These are phyloP conservation scores for Citrus sinensis DNA, from an alignment of 345 rosid genomes.

Conservation along the genomic window DNA sequence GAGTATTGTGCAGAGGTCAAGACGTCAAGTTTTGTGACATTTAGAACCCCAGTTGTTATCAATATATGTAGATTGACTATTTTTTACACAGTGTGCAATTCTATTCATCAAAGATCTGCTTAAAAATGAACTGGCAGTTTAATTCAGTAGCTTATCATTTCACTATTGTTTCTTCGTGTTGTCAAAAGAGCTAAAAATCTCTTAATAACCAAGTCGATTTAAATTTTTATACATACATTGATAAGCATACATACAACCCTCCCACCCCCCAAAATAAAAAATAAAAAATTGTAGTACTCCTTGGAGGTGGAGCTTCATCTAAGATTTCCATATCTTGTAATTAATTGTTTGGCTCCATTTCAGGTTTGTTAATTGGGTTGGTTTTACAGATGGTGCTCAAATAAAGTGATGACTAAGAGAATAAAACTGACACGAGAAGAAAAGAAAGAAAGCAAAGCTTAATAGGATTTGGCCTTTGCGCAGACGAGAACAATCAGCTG, in stretches of 20 bases:
- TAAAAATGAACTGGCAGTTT: not conserved
- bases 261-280: too few species aligned
- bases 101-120: not conserved
- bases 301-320: not conserved
- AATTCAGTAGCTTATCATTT: too few species aligned
- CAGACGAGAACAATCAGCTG: constrained; percentile 18
- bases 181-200: too few species aligned
- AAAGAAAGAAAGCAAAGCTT: not conserved
- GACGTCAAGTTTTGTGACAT: not conserved
- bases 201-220: too few species aligned
- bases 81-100: not conserved
- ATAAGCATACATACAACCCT: too few species aligned
- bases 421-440: not conserved
- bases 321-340: not conserved
- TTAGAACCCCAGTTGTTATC: not conserved
- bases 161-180: too few species aligned
- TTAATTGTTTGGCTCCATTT: not conserved
- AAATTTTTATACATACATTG: too few species aligned
- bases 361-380: not conserved
- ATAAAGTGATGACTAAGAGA: not conserved
- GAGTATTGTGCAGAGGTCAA: not conserved
- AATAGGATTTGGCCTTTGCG: not conserved
- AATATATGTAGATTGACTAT: not conserved
- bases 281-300: too few species aligned
- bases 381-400: not conserved